Percentiles rank a stretch among this genome's conserved stretches.
phyloP scores from a whole-genome alignment of 2,329 filamentous ascomycete species.

The Fusarium sp. region DNA sequence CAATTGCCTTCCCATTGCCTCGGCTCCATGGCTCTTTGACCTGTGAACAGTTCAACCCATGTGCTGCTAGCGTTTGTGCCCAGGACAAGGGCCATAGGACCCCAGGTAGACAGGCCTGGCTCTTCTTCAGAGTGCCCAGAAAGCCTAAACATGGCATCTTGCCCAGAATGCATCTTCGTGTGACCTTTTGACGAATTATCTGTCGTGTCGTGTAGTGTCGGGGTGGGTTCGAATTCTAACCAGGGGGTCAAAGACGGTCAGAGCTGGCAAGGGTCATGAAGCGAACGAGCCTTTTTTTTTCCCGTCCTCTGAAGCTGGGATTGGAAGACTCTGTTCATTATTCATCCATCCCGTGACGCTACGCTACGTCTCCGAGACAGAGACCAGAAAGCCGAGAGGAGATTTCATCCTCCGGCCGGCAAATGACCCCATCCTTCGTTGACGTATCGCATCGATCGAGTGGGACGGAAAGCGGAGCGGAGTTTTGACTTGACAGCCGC shows the following conservation, averaged over 20 bases:
- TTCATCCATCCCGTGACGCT: neutral
- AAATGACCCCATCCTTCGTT: constrained; percentile 2
- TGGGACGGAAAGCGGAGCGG: constrained; percentile 20
- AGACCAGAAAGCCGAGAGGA: neutral
- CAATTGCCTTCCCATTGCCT: constrained; percentile 4
- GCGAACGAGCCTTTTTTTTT: constrained; percentile 21
- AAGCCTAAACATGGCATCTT: neutral
- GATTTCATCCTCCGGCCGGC: constrained; percentile 1
- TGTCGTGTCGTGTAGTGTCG: neutral
- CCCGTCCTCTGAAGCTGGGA: constrained; percentile 1
- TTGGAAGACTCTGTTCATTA: neutral
- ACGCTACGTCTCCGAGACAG: neutral
- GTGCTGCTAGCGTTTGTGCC: constrained; percentile 7
- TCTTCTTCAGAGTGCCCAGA: neutral
- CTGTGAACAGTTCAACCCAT: constrained; percentile 7
- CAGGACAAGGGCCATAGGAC: neutral
- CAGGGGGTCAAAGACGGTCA: constrained; percentile 5
- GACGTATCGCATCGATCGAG: constrained; percentile 14
- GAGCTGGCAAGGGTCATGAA: constrained; percentile 17
- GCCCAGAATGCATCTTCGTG: neutral
- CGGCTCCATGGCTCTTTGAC: constrained; percentile 9
- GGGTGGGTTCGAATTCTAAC: neutral
- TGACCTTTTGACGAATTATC: neutral
- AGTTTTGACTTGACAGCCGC: constrained; percentile 2
- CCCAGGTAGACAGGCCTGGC: neutral